Evolutionary conservation across 2,329 filamentous ascomycete species (phyloP), one percentile per base, ranked within the genome.

Genomic region (Chaetomiaceae sp.): DNA sequence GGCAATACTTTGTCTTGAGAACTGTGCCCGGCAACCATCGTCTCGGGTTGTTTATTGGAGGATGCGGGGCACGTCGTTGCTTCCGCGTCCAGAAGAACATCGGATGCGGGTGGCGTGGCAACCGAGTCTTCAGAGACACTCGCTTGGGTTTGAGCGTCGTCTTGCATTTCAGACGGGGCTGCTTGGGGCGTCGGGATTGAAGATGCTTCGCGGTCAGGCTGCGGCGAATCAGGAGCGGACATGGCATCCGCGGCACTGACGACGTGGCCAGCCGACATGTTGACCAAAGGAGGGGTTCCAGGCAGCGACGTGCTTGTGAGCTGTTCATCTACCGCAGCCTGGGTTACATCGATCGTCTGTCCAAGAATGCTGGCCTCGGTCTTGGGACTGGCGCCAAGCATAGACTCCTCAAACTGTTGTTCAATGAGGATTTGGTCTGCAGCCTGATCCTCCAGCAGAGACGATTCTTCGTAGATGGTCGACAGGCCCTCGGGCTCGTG

Each of bases 391-490:
- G 16, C 19, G 4, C 30, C 48, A 33, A 16, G 12, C 1, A 23
- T n/a, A 3, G 19, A 27, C 10, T 4, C 6, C 5, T 8, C 25
- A 21, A 27, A 10, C 7, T 34, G 4, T 9, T 25, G 14, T 16
- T 41, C 16, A 7, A 27, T 21, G 20, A 8, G 9, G 41, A 6
- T 3, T 30, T 33, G 23, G 20, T 6, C 12, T 56, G 52, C 4
- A 45, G 5, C 8, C 41, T 20, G 12, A 50, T 46, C n/a, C n/a
- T n/a, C n/a, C n/a, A n/a, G n/a, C n/a, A n/a, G n/a, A n/a, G n/a
- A n/a, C 10, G 51, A 47, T 40, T 61, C 60, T 38, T 63, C 60
- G 30, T 53, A 59, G 20, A 61, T 61, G 7, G 60, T 61, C n/a
- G 58, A 59, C 4, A 62, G 51, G 8, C 58, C 57, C 43, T 63